Conservation (phyloP, 345 rosid genomes). For the Moricandia moricandioides region DNA sequence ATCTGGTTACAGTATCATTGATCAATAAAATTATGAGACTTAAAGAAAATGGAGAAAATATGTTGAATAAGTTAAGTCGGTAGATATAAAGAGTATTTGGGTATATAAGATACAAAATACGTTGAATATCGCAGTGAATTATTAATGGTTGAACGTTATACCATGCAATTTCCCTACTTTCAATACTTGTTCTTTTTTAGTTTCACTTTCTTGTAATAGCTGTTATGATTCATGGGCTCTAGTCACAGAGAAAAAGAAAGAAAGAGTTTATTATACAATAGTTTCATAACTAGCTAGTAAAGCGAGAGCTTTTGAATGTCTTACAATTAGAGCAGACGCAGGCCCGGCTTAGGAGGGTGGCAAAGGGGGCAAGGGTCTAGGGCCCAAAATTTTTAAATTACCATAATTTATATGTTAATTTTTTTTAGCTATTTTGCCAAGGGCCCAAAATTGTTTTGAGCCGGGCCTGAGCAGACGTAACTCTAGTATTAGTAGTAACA, state of each 20-base stretch:
- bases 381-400: no score
- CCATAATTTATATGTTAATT: no score
- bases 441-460: no score
- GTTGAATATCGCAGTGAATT: neutral
- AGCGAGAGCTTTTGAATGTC: neutral
- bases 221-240: neutral
- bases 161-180: neutral
- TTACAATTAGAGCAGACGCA: neutral
- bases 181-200: no score
- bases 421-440: no score
- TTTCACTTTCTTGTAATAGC: conserved; percentile 6
- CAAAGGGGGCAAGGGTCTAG: no score
- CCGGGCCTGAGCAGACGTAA: neutral
- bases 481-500: neutral
- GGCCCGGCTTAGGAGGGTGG: no score
- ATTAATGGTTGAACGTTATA: neutral
- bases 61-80: neutral
- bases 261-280: neutral
- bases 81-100: neutral
- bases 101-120: neutral
- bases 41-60: no score
- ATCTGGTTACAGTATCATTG: neutral
- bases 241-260: neutral
- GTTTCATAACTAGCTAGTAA: conserved; percentile 1
- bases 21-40: neutral